Base-by-base conservation (phyloP, 2,329 filamentous ascomycete species). In the Beauveria sp. region DNA sequence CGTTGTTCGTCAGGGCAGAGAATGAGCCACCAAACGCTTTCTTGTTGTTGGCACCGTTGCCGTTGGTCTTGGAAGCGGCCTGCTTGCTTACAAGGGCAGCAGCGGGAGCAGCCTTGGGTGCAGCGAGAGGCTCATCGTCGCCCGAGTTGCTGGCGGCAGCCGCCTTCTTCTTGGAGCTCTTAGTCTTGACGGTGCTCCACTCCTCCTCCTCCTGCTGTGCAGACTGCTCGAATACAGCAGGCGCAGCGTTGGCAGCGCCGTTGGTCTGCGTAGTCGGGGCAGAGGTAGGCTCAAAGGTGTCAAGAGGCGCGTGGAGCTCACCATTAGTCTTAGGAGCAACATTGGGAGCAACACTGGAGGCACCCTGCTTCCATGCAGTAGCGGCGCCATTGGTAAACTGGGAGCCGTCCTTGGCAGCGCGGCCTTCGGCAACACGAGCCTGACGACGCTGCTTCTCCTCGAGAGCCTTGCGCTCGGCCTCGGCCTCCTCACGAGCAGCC, bases 371-470 rank as follows among this genome's bases (percentile, higher is more conserved):
- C 77, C 78, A 80, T 50, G 73, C 74, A 37, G 77, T 79, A 59
- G 76, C 74, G 64, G 67, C 69, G 47, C 68, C 71, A 59, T 79
- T 77, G 55, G 78, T 76, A 70, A 83, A 87, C 62, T 79, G 73
- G 18, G 83, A 85, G 48, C 92, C 92, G 67, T 94, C 92, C 80
- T 91, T 91, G 60, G 91, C 89, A 50, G 90, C 80, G 66, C 90
- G 85, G 63, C 92, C 92, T 73, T 96, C 91, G 55, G 90, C 85
- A 71, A 92, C 84, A 66, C 93, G 86, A 61, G 92, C 92, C 63
- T 83, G 82, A 64, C 92, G 89, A 65, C 91, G 85, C 78, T 96
- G 92, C 72, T 89, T 87, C 78, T 97, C 92, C 68, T 90, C 80
- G 63, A 90, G 80, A 43, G 79, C 78, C 77, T 91, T 90, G 70